Conservation (phyloP, 148 eudicot species). For the Tetragonia tetragonoides region DNA sequence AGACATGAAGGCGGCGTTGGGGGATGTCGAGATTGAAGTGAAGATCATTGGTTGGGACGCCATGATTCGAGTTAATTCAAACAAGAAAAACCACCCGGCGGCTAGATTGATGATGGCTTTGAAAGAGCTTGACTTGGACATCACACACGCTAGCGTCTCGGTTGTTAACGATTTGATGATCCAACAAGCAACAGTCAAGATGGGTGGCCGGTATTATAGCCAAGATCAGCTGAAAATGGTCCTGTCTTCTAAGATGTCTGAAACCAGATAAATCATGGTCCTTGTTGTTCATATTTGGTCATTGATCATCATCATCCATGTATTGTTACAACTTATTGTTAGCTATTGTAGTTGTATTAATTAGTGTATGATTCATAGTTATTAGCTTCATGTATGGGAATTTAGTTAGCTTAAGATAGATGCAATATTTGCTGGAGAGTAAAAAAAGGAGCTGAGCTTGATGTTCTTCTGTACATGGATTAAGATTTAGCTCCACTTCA, state of each 20-base stretch:
- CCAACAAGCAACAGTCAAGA: conserved; percentile 80
- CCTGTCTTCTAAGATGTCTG: conserved; percentile 50
- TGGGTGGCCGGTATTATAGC: conserved; percentile 58
- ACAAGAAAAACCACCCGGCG: conserved; percentile 81
- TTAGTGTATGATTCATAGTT: conserved; percentile 11
- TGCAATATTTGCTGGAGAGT: neutral
- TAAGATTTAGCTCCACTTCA: conserved; percentile 21
- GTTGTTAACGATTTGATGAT: conserved; percentile 92
- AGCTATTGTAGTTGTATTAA: neutral
- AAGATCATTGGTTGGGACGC: conserved; percentile 90
- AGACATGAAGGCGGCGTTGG: neutral
- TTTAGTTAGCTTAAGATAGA: neutral
- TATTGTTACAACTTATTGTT: too few species aligned
- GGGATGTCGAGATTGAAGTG: conserved; percentile 71
- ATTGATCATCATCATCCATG: too few species aligned
- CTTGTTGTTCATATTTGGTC: too few species aligned
- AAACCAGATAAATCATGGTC: conserved; percentile 24
- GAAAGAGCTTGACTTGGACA: conserved; percentile 73
- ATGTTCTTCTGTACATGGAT: conserved; percentile 11
- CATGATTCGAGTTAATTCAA: conserved; percentile 67
- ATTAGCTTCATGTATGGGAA: neutral
- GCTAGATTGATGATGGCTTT: conserved; percentile 79
- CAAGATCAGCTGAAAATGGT: conserved; percentile 68
- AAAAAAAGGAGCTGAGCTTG: conserved; percentile 11
- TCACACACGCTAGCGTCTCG: conserved; percentile 75